Evolutionary conservation across 495 filamentous ascomycete genomes (phyloP).

Genomic region (Hyaloscypha bicolor): DNA sequence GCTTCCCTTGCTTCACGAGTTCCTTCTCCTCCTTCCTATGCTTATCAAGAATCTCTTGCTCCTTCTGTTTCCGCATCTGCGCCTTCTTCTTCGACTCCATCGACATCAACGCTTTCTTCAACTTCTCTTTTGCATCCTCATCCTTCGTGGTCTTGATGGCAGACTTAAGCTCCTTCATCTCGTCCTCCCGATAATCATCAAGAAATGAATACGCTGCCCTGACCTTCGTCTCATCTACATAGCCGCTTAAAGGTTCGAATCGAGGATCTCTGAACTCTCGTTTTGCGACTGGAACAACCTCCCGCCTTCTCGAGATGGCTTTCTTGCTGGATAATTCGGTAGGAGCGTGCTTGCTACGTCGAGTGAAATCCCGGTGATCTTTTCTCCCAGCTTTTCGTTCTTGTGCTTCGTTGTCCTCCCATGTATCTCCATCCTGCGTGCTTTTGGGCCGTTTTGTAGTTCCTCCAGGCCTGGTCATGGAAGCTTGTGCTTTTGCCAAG

Average conservation of each 20-base stretch:
- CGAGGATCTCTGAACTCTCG: constrained; percentile 77
- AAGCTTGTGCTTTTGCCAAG: constrained; percentile 79
- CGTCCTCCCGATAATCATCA: constrained; percentile 76
- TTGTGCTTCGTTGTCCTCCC: constrained; percentile 37
- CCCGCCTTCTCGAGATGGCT: constrained; percentile 77
- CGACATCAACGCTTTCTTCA: constrained; percentile 67
- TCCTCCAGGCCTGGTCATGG: constrained; percentile 43
- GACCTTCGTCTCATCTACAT: constrained; percentile 55
- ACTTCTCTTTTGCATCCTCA: constrained; percentile 57
- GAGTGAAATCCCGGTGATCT: constrained; percentile 46
- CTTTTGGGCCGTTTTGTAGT: constrained; percentile 36
- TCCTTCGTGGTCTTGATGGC: constrained; percentile 69
- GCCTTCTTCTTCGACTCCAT: constrained; percentile 72
- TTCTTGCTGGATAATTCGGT: constrained; percentile 77
- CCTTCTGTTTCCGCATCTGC: constrained; percentile 64
- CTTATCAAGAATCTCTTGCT: constrained; percentile 63
- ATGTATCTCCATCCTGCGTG: constrained; percentile 29
- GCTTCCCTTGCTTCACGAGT: constrained; percentile 81
- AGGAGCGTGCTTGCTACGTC: constrained; percentile 86
- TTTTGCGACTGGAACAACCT: constrained; percentile 60
- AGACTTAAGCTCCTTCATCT: constrained; percentile 72
- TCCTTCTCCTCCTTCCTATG: constrained; percentile 84
- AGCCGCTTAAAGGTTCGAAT: constrained; percentile 62
- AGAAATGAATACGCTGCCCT: constrained; percentile 81
- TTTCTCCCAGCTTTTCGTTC: constrained; percentile 41